Conservation (phyloP, 2,329 filamentous ascomycete species). For the Fusarium oligoseptatum region DNA sequence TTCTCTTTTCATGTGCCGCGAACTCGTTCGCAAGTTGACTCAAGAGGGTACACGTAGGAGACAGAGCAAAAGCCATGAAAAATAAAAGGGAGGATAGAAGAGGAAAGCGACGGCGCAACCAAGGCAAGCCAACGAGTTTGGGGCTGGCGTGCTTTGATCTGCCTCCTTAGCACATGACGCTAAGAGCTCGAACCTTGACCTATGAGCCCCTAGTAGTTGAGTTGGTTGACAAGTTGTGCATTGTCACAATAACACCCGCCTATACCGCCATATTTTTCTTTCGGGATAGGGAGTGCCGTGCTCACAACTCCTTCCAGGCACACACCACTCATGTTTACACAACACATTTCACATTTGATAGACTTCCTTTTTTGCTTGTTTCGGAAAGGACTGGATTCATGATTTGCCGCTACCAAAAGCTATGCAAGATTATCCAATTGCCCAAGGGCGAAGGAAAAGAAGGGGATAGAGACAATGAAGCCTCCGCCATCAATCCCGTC, state of each 20-base stretch:
- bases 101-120: constrained; percentile 8
- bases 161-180: neutral
- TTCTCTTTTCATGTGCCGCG: neutral
- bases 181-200: neutral
- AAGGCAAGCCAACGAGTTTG: neutral
- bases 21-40: neutral
- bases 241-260: constrained; percentile 16
- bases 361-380: constrained; percentile 25
- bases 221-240: constrained; percentile 5
- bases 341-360: neutral
- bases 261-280: constrained; percentile 26
- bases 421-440: constrained; percentile 5
- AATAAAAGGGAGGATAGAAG: neutral
- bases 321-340: neutral
- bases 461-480: constrained; percentile 29
- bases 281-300: neutral
- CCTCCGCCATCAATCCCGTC: neutral
- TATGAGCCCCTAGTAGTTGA: neutral
- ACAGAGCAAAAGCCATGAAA: neutral
- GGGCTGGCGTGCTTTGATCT: neutral
- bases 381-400: constrained; percentile 34
- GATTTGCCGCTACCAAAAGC: constrained; percentile 37
- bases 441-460: neutral
- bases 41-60: neutral
- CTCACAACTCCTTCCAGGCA: neutral